Percentiles rank a stretch among this genome's conserved stretches.
Evolutionary conservation across 2,329 filamentous ascomycete genomes (phyloP).

Genomic region (Epichloe uncinata): DNA sequence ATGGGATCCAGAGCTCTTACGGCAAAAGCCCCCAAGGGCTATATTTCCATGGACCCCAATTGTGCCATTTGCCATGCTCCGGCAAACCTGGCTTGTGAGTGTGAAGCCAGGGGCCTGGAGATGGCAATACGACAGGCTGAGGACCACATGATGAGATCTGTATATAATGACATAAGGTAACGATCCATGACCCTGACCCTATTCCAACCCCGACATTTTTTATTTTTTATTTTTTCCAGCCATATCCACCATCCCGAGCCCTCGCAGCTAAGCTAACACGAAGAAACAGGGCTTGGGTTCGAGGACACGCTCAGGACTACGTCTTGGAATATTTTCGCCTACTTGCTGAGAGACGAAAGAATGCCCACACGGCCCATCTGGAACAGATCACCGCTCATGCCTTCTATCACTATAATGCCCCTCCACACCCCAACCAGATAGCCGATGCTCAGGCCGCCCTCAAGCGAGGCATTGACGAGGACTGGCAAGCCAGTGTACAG

Average conservation of each 20-base stretch:
- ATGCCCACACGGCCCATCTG: constrained; percentile 39
- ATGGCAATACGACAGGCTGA: constrained; percentile 51
- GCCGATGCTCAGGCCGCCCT: constrained; percentile 49
- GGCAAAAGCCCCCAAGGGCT: constrained; percentile 26
- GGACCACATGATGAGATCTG: constrained; percentile 46
- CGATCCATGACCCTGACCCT: neutral
- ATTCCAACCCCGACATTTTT: too few relatives aligned
- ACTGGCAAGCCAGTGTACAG: constrained; percentile 64
- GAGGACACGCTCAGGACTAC: constrained; percentile 52
- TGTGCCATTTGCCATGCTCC: constrained; percentile 54
- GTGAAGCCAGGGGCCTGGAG: constrained; percentile 52
- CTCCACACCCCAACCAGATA: constrained; percentile 49
- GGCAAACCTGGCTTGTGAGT: constrained; percentile 46
- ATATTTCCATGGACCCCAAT: constrained; percentile 54
- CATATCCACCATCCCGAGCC: too few relatives aligned
- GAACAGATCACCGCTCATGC: constrained; percentile 42
- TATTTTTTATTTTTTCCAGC: too few relatives aligned
- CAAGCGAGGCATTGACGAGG: constrained; percentile 63
- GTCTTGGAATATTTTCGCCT: constrained; percentile 52
- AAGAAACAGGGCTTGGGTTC: constrained; percentile 46
- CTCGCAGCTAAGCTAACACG: constrained; percentile 8
- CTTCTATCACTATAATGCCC: constrained; percentile 42
- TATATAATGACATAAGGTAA: constrained; percentile 53
- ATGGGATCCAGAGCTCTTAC: constrained; percentile 38
- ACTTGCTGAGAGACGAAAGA: constrained; percentile 47